phyloP scores from a whole-genome alignment of 192 early-diverging fungal genomes.

The Coemansia pectinata region DNA sequence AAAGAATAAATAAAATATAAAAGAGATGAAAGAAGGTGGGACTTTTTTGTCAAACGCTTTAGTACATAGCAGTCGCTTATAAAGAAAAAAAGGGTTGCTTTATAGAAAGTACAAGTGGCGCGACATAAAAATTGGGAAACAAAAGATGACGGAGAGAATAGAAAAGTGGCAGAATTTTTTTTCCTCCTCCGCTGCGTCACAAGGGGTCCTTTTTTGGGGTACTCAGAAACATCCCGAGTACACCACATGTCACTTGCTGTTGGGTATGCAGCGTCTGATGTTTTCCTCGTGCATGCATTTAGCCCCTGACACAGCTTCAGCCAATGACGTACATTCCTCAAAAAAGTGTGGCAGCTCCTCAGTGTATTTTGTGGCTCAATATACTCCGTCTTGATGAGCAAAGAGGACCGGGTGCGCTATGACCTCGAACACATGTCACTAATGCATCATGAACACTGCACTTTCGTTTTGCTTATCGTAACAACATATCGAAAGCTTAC shows the following conservation, averaged over 20 bases:
- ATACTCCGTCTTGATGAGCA: background rate
- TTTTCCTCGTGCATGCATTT: background rate
- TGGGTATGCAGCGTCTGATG: background rate
- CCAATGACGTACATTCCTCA: background rate
- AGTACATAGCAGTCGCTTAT: background rate
- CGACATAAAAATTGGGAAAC: background rate
- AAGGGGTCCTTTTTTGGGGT: background rate
- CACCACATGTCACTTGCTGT: background rate
- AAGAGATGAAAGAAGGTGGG: conserved; percentile 1
- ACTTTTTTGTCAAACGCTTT: background rate
- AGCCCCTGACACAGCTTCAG: background rate
- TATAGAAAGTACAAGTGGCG: background rate
- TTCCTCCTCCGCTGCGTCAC: background rate
- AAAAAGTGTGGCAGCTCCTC: background rate
- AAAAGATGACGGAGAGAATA: background rate
- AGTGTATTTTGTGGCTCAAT: background rate
- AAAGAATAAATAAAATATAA: conserved; percentile 7
- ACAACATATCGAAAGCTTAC: background rate
- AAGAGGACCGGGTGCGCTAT: background rate
- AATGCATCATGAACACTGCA: background rate
- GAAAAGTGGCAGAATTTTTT: background rate
- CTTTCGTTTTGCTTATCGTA: background rate
- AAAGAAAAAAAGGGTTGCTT: background rate
- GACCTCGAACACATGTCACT: background rate
- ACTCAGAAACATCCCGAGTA: conserved; percentile 1